These are phyloP conservation scores for Capronia epimyces DNA, from an alignment of 2,329 filamentous ascomycete species.

Conservation along the genomic window DNA sequence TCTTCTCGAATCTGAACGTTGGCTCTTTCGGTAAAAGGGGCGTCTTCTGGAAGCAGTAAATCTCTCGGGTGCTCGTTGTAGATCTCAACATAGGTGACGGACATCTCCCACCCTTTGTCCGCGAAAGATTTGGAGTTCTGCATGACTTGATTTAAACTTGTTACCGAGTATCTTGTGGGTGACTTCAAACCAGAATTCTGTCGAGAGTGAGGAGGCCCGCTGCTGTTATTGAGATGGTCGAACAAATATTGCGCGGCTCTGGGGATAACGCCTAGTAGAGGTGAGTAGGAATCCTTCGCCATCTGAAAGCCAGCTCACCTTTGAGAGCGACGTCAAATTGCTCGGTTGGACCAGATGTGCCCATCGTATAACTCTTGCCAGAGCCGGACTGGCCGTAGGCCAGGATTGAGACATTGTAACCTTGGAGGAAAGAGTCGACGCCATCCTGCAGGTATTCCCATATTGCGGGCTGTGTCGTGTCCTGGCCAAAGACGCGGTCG, in stretches of 20 bases:
- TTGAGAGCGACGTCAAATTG: constrained; percentile 65
- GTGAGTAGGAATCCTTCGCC: neutral
- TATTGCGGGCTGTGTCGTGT: constrained; percentile 77
- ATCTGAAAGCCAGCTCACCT: constrained; percentile 52
- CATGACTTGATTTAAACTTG: constrained; percentile 41
- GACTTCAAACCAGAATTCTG: constrained; percentile 70
- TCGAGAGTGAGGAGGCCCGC: constrained; percentile 48
- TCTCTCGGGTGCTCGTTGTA: constrained; percentile 96
- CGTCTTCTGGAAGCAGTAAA: constrained; percentile 71
- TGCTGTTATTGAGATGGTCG: constrained; percentile 69
- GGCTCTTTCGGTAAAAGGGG: constrained; percentile 63
- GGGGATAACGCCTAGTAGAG: constrained; percentile 77
- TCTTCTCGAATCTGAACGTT: constrained; percentile 92
- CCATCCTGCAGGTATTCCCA: constrained; percentile 94
- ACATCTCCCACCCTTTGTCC: constrained; percentile 83
- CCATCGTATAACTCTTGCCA: constrained; percentile 98
- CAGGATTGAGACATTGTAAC: constrained; percentile 96
- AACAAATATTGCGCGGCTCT: constrained; percentile 82
- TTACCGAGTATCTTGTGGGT: constrained; percentile 70
- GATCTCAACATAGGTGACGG: constrained; percentile 92
- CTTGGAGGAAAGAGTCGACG: constrained; percentile 82
- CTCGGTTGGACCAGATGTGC: constrained; percentile 79
- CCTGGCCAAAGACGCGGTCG: constrained; percentile 84
- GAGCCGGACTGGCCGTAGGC: constrained; percentile 97
- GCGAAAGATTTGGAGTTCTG: constrained; percentile 39